Percentiles rank a stretch among this genome's conserved stretches.
Conservation (phyloP, 495 filamentous ascomycete genomes). For the Hyphodiscus hymeniophilus region DNA sequence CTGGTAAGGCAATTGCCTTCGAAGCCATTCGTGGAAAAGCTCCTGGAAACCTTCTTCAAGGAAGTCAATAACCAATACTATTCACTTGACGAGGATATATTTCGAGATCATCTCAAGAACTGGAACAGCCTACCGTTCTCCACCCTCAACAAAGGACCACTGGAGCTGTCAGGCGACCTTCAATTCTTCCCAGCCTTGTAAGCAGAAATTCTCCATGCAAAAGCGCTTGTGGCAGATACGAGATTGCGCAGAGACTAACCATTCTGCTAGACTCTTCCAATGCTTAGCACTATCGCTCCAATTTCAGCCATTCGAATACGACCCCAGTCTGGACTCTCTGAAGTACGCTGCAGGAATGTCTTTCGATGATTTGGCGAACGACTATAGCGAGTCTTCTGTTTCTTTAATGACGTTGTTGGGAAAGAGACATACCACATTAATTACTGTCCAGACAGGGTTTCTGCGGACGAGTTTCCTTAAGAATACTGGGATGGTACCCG, state of each 20-base stretch:
- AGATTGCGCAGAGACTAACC: no score
- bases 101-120: slow-evolving; percentile 37
- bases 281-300: slow-evolving; percentile 45
- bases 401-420: slow-evolving; percentile 44
- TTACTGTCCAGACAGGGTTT: slow-evolving; percentile 49
- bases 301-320: slow-evolving; percentile 37
- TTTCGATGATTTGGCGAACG: slow-evolving; percentile 47
- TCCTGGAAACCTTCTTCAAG: slow-evolving; percentile 45
- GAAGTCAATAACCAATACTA: slow-evolving; percentile 55
- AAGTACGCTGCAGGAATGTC: slow-evolving; percentile 52
- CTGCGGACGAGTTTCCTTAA: slow-evolving; percentile 39
- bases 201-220: no score
- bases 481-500: slow-evolving; percentile 40
- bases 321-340: slow-evolving; percentile 40
- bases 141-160: slow-evolving; percentile 33
- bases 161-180: slow-evolving; percentile 33
- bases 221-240: no score
- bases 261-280: slow-evolving; percentile 35
- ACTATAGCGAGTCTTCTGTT: slow-evolving; percentile 50
- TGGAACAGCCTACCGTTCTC: slow-evolving; percentile 43
- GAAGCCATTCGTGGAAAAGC: slow-evolving; percentile 39
- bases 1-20: slow-evolving; percentile 45
- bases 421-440: slow-evolving; percentile 44
- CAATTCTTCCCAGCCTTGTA: slow-evolving; percentile 43
- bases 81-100: slow-evolving; percentile 43